These are phyloP conservation scores for Fraxinus cuspidata DNA, from an alignment of 257 asterid genomes.

Conservation along the genomic window DNA sequence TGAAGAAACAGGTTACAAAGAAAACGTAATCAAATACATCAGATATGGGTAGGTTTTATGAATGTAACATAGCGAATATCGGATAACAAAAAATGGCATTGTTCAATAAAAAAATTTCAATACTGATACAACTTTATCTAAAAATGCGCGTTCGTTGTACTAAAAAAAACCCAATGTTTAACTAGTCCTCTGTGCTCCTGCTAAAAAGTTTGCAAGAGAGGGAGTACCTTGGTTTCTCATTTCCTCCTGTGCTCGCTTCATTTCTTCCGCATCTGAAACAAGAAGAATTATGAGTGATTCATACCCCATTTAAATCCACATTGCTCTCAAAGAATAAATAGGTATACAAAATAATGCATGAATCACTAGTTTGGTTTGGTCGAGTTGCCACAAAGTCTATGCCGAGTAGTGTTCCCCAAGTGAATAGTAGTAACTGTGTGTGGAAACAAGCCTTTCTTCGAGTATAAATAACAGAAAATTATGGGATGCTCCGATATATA, in stretches of 20 bases:
- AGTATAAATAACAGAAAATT: background rate
- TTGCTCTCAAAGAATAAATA: background rate
- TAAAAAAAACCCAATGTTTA: constrained; percentile 17
- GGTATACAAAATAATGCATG: background rate
- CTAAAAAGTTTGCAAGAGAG: constrained; percentile 66
- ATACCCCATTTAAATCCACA: background rate
- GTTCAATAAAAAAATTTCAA: background rate
- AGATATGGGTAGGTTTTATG: background rate
- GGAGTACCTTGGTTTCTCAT: constrained; percentile 99
- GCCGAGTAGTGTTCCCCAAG: background rate
- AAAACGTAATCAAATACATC: background rate
- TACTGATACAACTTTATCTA: background rate
- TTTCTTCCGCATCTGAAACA: constrained; percentile 80
- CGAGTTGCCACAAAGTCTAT: background rate
- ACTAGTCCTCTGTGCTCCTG: constrained; percentile 79
- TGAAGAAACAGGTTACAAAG: background rate
- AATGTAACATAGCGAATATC: background rate
- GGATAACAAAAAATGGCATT: background rate
- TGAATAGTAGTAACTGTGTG: background rate
- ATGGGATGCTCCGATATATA: background rate
- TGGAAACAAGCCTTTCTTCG: background rate
- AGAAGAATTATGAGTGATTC: background rate
- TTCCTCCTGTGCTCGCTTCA: constrained; percentile 94
- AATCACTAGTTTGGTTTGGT: background rate
- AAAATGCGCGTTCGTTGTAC: constrained; percentile 1